Evolutionary conservation across 2,329 filamentous ascomycete genomes (phyloP).

Genomic region (Talaromyces albobiverticillius): DNA sequence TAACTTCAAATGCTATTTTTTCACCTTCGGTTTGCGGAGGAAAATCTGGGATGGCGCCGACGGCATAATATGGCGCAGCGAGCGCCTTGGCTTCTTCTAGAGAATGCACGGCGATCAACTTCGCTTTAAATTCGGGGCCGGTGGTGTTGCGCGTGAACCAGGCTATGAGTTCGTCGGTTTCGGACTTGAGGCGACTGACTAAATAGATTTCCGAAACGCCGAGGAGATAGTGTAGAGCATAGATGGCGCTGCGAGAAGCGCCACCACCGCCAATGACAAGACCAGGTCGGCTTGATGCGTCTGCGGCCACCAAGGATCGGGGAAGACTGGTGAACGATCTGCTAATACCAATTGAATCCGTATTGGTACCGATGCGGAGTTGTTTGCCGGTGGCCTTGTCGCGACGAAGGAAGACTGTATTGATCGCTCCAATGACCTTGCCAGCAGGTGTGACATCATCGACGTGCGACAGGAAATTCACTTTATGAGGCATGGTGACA

Average conservation of each 20-base stretch:
- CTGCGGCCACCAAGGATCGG: neutral
- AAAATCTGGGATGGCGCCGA: conserved; percentile 22
- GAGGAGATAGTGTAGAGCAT: conserved; percentile 22
- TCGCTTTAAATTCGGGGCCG: conserved; percentile 9
- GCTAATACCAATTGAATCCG: conserved; percentile 70
- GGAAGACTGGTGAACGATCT: conserved; percentile 38
- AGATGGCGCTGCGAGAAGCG: conserved; percentile 21
- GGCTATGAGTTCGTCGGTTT: conserved; percentile 20
- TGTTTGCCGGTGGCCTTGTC: conserved; percentile 29
- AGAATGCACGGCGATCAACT: conserved; percentile 15
- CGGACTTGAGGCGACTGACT: conserved; percentile 20
- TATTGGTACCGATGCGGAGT: conserved; percentile 68
- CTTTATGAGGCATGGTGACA: conserved; percentile 78
- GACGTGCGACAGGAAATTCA: conserved; percentile 66
- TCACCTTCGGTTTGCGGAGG: conserved; percentile 19
- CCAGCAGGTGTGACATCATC: conserved; percentile 66
- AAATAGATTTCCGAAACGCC: conserved; percentile 20
- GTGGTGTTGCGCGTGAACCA: conserved; percentile 10
- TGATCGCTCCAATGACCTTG: conserved; percentile 18
- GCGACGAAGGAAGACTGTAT: conserved; percentile 41
- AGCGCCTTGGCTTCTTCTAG: conserved; percentile 12
- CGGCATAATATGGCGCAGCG: conserved; percentile 16
- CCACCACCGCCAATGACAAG: conserved; percentile 22
- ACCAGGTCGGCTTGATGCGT: conserved; percentile 14
- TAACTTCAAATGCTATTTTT: conserved; percentile 2